Conservation (phyloP, 768 basidiomycete species). For the Cytidiella melzeri region DNA sequence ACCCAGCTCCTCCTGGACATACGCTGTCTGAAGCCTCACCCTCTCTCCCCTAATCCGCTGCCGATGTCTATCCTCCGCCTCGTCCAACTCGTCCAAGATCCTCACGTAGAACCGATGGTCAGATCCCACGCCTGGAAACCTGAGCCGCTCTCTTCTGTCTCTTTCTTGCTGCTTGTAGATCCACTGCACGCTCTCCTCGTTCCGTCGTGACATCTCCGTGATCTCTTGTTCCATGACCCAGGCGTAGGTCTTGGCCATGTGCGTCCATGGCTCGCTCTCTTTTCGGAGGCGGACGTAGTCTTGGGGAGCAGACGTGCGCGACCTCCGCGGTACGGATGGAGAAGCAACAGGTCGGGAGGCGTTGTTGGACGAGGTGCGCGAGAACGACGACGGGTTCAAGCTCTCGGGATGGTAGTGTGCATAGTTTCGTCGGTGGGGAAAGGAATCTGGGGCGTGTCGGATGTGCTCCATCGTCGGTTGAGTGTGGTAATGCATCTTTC, state of each 20-base stretch:
- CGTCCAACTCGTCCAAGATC: constrained; percentile 47
- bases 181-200: constrained; percentile 58
- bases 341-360: background rate
- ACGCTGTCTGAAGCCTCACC: constrained; percentile 43
- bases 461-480: constrained; percentile 11
- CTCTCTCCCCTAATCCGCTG: constrained; percentile 28
- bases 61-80: constrained; percentile 35
- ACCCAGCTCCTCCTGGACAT: constrained; percentile 13
- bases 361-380: constrained; percentile 3
- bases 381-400: constrained; percentile 8
- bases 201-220: constrained; percentile 35
- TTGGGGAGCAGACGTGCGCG: constrained; percentile 5
- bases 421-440: background rate
- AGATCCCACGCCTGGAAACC: constrained; percentile 18
- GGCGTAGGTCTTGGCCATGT: constrained; percentile 26
- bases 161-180: constrained; percentile 49
- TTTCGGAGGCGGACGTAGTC: background rate
- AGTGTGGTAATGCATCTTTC: background rate
- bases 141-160: constrained; percentile 21
- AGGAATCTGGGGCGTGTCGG: constrained; percentile 5
- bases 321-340: constrained; percentile 4
- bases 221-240: constrained; percentile 50
- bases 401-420: constrained; percentile 6
- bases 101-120: constrained; percentile 29
- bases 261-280: constrained; percentile 22